Evolutionary conservation across 139 green algal genomes (phyloP), one percentile per base, ranked within the genome.

Genomic region (Mesostigma viride): DNA sequence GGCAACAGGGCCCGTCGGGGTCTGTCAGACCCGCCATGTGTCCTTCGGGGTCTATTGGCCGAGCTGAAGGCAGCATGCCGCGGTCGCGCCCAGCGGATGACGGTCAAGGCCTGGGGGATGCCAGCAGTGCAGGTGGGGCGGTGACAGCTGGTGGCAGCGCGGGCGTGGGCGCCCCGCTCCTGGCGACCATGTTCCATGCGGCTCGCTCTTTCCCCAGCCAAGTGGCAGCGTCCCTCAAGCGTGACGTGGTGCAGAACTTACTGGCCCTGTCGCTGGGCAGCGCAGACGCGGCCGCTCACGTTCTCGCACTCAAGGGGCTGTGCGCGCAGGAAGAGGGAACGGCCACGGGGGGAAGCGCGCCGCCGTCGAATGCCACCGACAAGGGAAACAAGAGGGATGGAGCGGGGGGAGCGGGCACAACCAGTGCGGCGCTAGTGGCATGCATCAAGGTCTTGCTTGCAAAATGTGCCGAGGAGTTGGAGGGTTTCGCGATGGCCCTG

Each of bases 171-270:
- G 33, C 34, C 20, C 5, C 20, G 1, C 30, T 73, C 64, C 63
- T 73, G 20, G 20, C 20, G 64, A 53, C 67, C 17, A 75, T 73
- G 24, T 58, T 28, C 22, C 24, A 70, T 24, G 20, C 66, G 2
- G 67, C 67, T 66, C 24, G 63, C 65, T 33, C 22, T 11, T 75
- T 73, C n/a, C 61, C 67, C 5, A 27, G 22, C n/a, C 63, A 73
- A 14, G 32, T 30, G n/a, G 67, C 67, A n/a, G 36, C 30, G 3
- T 24, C 60, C 31, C 63, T 73, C 22, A 35, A 32, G 24, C 24
- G 20, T 40, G 62, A 11, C 27, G n/a, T 73, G 32, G 31, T 72
- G 62, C 20, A 31, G 27, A 47, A 53, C n/a, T n/a, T 73, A 24
- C 60, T 31, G 3, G 76, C 11, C 62, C 76, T 73, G 31, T 24